Percentiles rank a stretch among this genome's conserved stretches.
Conservation (phyloP, 2,329 filamentous ascomycete genomes). For the Colletotrichum chrysophilum region DNA sequence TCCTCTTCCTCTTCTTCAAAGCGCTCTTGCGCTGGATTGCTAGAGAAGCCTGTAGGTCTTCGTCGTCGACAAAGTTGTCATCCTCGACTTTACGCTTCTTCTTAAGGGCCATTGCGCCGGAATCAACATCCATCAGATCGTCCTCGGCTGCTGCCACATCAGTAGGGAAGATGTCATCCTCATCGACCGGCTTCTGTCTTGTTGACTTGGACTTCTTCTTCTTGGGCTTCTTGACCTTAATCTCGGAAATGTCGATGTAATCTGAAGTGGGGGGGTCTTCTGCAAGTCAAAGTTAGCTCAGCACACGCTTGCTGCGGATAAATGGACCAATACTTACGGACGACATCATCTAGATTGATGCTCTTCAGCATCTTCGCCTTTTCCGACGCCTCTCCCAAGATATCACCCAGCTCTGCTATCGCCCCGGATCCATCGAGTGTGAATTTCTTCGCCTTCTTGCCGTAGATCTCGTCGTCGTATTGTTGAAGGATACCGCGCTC, state of each 20-base stretch:
- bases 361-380: conserved; percentile 68
- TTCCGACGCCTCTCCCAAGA: conserved; percentile 55
- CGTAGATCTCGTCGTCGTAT: conserved; percentile 94
- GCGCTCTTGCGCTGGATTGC: conserved; percentile 83
- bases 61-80: conserved; percentile 82
- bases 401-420: conserved; percentile 66
- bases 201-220: conserved; percentile 87
- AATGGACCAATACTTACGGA: conserved; percentile 47
- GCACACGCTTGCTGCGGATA: neutral
- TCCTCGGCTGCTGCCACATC: conserved; percentile 43
- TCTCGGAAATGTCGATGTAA: conserved; percentile 83
- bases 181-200: conserved; percentile 70
- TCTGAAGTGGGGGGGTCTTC: conserved; percentile 78
- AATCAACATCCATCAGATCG: conserved; percentile 78
- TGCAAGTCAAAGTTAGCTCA: conserved; percentile 40
- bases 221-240: conserved; percentile 95
- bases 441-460: conserved; percentile 88
- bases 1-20: conserved; percentile 90
- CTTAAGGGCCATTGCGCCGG: conserved; percentile 45
- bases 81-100: conserved; percentile 72
- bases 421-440: conserved; percentile 82
- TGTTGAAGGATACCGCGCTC: conserved; percentile 78
- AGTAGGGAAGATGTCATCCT: conserved; percentile 62
- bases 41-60: conserved; percentile 86
- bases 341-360: conserved; percentile 86